Evolutionary conservation across 2,329 filamentous ascomycete species (phyloP).

Genomic region (Oidium heveae): DNA sequence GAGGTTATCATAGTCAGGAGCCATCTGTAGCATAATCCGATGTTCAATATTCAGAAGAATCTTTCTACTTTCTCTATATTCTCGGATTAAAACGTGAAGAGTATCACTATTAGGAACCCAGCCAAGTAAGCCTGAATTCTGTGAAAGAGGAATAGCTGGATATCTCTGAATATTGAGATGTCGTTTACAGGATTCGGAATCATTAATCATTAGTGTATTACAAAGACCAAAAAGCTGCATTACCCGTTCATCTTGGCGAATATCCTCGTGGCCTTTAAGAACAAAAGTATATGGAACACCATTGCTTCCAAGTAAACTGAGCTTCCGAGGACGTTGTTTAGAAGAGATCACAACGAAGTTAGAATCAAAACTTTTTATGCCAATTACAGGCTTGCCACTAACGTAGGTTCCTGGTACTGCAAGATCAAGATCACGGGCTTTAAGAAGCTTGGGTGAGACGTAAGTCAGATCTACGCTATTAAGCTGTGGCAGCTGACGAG

Average conservation of each 20-base stretch:
- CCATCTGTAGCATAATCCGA: constrained; percentile 99
- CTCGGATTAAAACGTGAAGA: constrained; percentile 81
- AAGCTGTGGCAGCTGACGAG: constrained; percentile 74
- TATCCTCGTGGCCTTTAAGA: constrained; percentile 98
- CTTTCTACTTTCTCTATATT: constrained; percentile 91
- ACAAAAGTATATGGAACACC: constrained; percentile 68
- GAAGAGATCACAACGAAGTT: constrained; percentile 84
- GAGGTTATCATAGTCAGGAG: constrained; percentile 92
- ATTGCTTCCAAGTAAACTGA: constrained; percentile 72
- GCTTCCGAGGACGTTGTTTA: constrained; percentile 81
- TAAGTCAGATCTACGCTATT: constrained; percentile 87
- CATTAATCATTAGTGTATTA: constrained; percentile 81
- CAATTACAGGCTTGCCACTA: constrained; percentile 51
- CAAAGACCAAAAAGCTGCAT: constrained; percentile 98
- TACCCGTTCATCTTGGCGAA: constrained; percentile 92
- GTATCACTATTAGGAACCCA: constrained; percentile 98
- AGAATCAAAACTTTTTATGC: constrained; percentile 72
- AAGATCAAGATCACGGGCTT: constrained; percentile 63
- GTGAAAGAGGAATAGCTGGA: constrained; percentile 87
- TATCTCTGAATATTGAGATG: constrained; percentile 93
- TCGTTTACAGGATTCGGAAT: constrained; percentile 89
- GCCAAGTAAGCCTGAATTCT: constrained; percentile 80
- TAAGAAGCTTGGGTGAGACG: constrained; percentile 80
- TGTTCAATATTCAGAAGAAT: constrained; percentile 98
- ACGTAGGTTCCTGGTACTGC: constrained; percentile 90